These are phyloP conservation scores for Agastache rugosa DNA, from an alignment of 257 asterid species.

Conservation along the genomic window DNA sequence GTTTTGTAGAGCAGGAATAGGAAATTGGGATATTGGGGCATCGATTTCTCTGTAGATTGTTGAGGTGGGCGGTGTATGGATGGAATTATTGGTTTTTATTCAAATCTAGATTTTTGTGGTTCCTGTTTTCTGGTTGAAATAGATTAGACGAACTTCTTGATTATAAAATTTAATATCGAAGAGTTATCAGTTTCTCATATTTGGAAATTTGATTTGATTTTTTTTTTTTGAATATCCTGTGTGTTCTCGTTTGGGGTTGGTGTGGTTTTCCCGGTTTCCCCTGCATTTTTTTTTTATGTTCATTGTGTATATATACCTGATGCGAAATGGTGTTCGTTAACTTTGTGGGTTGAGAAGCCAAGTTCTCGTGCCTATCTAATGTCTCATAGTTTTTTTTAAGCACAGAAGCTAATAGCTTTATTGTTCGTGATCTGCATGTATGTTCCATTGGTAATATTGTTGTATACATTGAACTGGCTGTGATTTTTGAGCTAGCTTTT, in stretches of 20 bases:
- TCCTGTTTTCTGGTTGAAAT: not conserved
- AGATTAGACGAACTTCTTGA: not conserved
- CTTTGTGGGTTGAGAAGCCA: not conserved
- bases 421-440: not conserved
- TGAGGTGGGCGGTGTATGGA: not conserved
- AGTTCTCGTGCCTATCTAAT: not conserved
- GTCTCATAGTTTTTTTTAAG: not conserved
- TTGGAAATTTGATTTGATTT: not conserved
- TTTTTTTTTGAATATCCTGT: not conserved
- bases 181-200: not conserved
- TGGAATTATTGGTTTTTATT: not conserved
- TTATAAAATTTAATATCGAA: no score
- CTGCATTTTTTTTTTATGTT: not conserved
- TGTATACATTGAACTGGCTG: not conserved
- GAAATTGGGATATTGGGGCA: slow-evolving; percentile 10
- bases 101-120: not conserved
- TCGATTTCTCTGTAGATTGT: not conserved
- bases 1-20: not conserved
- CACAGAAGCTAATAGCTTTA: not conserved
- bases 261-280: not conserved
- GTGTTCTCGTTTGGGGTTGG: not conserved
- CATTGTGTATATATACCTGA: no score
- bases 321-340: not conserved
- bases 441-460: not conserved
- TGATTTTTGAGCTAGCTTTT: not conserved